phyloP scores from a whole-genome alignment of 768 basidiomycete genomes.

The Amanita thiersii region DNA sequence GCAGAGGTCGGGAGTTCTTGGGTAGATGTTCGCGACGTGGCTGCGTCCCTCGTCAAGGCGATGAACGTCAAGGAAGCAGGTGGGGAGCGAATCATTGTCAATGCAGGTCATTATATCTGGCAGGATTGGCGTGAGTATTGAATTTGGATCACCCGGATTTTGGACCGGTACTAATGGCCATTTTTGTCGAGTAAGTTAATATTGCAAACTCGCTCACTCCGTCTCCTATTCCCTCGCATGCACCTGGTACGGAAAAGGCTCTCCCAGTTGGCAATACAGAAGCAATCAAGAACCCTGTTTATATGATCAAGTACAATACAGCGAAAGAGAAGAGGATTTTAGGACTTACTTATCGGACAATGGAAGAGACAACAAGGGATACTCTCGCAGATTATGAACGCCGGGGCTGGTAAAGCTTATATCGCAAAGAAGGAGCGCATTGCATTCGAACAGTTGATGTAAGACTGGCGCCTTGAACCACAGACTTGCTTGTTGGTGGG shows the following conservation, averaged over 20 bases:
- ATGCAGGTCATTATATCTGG: slow-evolving; percentile 23
- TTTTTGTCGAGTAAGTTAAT: slow-evolving; percentile 22
- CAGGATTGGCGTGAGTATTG: slow-evolving; percentile 26
- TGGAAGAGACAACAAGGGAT: slow-evolving; percentile 11
- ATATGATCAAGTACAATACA: background rate
- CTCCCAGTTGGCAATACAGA: slow-evolving; percentile 16
- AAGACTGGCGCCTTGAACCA: too few relatives aligned
- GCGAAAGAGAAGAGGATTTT: background rate
- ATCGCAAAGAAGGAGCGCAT: too few relatives aligned
- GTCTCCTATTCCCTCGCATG: slow-evolving; percentile 14
- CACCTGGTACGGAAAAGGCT: too few relatives aligned
- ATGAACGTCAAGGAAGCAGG: slow-evolving; percentile 28
- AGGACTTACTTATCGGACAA: slow-evolving; percentile 5
- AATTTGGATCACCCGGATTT: background rate
- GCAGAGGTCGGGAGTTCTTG: slow-evolving; percentile 20
- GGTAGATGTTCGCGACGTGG: slow-evolving; percentile 49
- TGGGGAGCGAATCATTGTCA: slow-evolving; percentile 49
- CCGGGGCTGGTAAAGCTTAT: slow-evolving; percentile 7
- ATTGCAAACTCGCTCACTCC: slow-evolving; percentile 19
- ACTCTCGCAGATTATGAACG: slow-evolving; percentile 3
- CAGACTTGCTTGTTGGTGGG: too few relatives aligned
- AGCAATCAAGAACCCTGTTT: background rate
- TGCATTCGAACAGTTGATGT: too few relatives aligned
- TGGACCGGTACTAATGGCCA: background rate
- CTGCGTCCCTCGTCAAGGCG: slow-evolving; percentile 38